These are phyloP conservation scores for Gigaspora rosea DNA, from an alignment of 192 early-diverging fungal species.

Conservation along the genomic window DNA sequence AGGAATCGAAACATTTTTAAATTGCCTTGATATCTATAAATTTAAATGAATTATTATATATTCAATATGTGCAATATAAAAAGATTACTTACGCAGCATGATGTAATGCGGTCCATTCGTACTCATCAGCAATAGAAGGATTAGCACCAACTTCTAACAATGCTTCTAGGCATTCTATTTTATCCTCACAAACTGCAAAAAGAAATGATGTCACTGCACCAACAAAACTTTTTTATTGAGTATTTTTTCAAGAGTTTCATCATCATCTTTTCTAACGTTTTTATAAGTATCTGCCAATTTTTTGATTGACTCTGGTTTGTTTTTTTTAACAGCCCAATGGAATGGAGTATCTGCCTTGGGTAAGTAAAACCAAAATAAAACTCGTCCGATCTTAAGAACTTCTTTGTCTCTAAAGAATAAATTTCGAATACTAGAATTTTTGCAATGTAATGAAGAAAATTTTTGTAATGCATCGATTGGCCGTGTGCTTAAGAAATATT, in stretches of 20 bases:
- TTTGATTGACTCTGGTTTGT: not conserved
- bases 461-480: conserved; percentile 9
- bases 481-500: not conserved
- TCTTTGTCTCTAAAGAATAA: not conserved
- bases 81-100: conserved; percentile 6
- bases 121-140: not conserved
- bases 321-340: conserved; percentile 23
- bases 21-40: not conserved
- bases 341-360: conserved; percentile 11
- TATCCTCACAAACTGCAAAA: not conserved
- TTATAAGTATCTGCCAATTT: not conserved
- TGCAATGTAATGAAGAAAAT: not conserved
- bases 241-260: not conserved
- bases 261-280: not conserved
- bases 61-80: too few relatives aligned
- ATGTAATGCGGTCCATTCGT: not conserved
- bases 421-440: not conserved
- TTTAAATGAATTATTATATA: not conserved
- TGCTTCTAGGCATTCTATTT: not conserved
- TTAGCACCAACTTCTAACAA: conserved; percentile 19
- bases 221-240: not conserved
- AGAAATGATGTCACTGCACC: not conserved
- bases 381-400: not conserved
- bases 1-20: not conserved
- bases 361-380: not conserved